Evolutionary conservation across 2,329 filamentous ascomycete genomes (phyloP).

Genomic region (Daldinia sp.): DNA sequence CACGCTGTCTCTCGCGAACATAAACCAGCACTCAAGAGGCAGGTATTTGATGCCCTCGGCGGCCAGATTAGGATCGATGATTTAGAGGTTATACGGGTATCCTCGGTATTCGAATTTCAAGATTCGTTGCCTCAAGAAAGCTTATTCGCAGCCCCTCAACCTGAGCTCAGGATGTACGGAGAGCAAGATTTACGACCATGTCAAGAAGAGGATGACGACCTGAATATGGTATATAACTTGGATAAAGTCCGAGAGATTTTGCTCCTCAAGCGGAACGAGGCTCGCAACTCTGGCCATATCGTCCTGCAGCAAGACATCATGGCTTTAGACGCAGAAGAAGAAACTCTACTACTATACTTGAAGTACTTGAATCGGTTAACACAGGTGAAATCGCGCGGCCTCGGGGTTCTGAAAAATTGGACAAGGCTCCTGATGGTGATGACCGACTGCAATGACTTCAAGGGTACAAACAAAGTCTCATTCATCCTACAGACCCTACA

Average conservation of each 20-base stretch:
- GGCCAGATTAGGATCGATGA: slow-evolving; percentile 77
- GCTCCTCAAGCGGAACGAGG: slow-evolving; percentile 74
- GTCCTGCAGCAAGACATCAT: slow-evolving; percentile 63
- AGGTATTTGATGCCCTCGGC: slow-evolving; percentile 79
- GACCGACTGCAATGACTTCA: slow-evolving; percentile 84
- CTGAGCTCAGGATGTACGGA: slow-evolving; percentile 69
- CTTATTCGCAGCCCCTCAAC: slow-evolving; percentile 64
- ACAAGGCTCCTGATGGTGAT: slow-evolving; percentile 85
- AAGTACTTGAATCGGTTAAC: slow-evolving; percentile 72
- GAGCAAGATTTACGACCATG: slow-evolving; percentile 77
- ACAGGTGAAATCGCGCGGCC: slow-evolving; percentile 67
- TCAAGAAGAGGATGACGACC: slow-evolving; percentile 69
- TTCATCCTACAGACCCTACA: slow-evolving; percentile 90
- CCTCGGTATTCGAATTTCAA: slow-evolving; percentile 90
- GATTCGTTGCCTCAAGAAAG: slow-evolving; percentile 78
- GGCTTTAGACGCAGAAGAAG: slow-evolving; percentile 69
- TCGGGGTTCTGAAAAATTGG: slow-evolving; percentile 84
- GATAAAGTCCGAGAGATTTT: slow-evolving; percentile 80
- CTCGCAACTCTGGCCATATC: slow-evolving; percentile 62
- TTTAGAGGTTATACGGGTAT: slow-evolving; percentile 74
- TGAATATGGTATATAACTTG: slow-evolving; percentile 73
- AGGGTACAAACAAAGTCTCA: slow-evolving; percentile 75
- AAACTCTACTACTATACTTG: slow-evolving; percentile 70
- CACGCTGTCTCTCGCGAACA: slow-evolving; percentile 79
- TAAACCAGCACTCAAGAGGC: slow-evolving; percentile 76